Percentiles rank a stretch among this genome's conserved stretches.
These are phyloP conservation scores for Starmerella scarabaei DNA, from an alignment of 805 yeast genomes.

Conservation along the genomic window DNA sequence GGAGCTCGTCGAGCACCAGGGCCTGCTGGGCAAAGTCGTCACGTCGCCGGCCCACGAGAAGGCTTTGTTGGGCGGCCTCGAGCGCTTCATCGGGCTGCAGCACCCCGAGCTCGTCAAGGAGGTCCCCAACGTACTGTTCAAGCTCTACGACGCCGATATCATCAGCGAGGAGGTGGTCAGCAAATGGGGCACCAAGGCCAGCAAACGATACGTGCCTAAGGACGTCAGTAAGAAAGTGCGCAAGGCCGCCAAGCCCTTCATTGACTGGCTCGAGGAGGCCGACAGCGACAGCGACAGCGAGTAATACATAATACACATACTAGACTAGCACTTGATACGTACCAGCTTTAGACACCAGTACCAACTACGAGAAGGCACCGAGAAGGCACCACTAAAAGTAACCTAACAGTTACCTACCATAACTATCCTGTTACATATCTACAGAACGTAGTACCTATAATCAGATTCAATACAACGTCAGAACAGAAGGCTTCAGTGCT, in stretches of 20 bases:
- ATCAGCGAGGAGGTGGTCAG: slow-evolving; percentile 68
- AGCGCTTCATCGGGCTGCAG: slow-evolving; percentile 77
- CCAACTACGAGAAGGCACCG: no score
- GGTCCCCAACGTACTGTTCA: slow-evolving; percentile 71
- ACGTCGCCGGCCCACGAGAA: slow-evolving; percentile 51
- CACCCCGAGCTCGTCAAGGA: slow-evolving; percentile 56
- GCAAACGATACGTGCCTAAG: slow-evolving; percentile 88
- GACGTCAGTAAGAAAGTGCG: slow-evolving; percentile 86
- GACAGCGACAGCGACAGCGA: slow-evolving; percentile 47
- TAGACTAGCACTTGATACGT: not conserved
- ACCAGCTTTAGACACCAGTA: no score
- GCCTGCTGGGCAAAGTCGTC: slow-evolving; percentile 68
- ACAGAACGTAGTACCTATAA: no score
- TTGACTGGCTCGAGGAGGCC: slow-evolving; percentile 90
- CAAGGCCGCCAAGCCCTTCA: slow-evolving; percentile 89
- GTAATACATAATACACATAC: not conserved
- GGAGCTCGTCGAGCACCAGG: slow-evolving; percentile 65
- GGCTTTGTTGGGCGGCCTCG: slow-evolving; percentile 90
- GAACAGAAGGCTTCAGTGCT: no score
- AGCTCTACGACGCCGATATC: slow-evolving; percentile 71
- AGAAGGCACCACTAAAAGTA: no score
- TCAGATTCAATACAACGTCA: no score
- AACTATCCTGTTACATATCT: no score
- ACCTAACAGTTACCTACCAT: no score
- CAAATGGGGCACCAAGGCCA: slow-evolving; percentile 81